Percentiles rank a stretch among this genome's conserved stretches.
These are phyloP conservation scores for Phytopythium ostracodes DNA, from an alignment of 352 stramenopile genomes.

Conservation along the genomic window DNA sequence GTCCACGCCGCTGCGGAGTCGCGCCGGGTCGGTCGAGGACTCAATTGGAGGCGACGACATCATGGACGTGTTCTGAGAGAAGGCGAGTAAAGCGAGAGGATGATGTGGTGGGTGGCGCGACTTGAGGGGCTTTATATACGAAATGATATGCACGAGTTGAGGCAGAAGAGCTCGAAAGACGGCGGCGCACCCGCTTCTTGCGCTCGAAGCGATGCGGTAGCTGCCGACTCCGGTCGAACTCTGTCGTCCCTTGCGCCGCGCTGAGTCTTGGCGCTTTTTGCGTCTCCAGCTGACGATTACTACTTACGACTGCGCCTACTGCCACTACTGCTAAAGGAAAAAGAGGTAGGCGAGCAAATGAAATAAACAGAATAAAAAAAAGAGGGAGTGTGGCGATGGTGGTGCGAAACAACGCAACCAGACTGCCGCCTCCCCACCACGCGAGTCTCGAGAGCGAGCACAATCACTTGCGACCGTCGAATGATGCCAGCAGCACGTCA, in stretches of 20 bases:
- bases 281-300: background rate
- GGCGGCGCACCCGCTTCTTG: background rate
- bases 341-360: background rate
- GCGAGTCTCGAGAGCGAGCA: slow-evolving; percentile 8
- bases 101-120: background rate
- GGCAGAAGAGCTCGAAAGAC: background rate
- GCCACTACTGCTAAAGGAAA: slow-evolving; percentile 1
- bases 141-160: background rate
- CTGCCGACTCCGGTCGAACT: background rate
- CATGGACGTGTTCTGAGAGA: slow-evolving; percentile 49
- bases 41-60: slow-evolving; percentile 37
- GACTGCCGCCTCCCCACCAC: background rate
- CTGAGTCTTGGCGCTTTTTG: background rate
- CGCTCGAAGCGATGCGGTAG: background rate
- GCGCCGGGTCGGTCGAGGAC: slow-evolving; percentile 4
- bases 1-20: slow-evolving; percentile 6
- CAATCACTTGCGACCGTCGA: slow-evolving; percentile 32
- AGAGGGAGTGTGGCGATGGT: background rate
- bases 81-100: background rate
- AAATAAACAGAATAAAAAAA: slow-evolving; percentile 7
- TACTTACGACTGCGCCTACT: slow-evolving; percentile 2
- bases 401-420: background rate
- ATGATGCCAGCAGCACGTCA: slow-evolving; percentile 53
- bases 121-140: background rate
- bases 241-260: background rate